phyloP scores from a whole-genome alignment of 2,329 filamentous ascomycete genomes.

The Teratosphaeria viscida region DNA sequence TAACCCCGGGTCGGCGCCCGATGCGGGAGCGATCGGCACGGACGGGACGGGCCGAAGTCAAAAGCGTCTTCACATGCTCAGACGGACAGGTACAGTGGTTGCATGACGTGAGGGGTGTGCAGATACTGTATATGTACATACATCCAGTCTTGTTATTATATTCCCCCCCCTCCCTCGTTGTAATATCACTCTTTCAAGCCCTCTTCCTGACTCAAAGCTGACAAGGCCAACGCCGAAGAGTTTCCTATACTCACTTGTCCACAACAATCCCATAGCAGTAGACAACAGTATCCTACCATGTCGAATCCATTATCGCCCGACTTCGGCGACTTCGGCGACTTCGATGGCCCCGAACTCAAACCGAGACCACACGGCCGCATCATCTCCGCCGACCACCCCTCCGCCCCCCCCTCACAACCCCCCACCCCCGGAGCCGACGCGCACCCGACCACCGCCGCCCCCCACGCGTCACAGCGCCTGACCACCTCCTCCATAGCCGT shows the following conservation, averaged over 20 bases:
- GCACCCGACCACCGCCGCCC: not conserved
- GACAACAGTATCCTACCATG: constrained; percentile 9
- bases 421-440: constrained; percentile 15
- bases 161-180: not conserved
- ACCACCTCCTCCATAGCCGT: not conserved
- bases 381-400: constrained; percentile 49
- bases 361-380: constrained; percentile 59
- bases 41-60: not conserved
- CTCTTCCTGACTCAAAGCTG: not conserved
- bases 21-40: not conserved
- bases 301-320: constrained; percentile 13
- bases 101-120: not conserved
- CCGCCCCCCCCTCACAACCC: constrained; percentile 27
- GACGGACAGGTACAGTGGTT: not conserved
- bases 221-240: not conserved
- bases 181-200: not conserved
- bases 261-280: no score
- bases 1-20: not conserved
- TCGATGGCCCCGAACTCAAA: constrained; percentile 10
- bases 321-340: constrained; percentile 15
- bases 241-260: not conserved
- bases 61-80: constrained; percentile 7
- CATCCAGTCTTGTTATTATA: not conserved
- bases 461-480: constrained; percentile 3
- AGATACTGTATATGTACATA: not conserved